Base-by-base conservation (phyloP, 2,329 filamentous ascomycete species). In the Ceratocystis cubensis region DNA sequence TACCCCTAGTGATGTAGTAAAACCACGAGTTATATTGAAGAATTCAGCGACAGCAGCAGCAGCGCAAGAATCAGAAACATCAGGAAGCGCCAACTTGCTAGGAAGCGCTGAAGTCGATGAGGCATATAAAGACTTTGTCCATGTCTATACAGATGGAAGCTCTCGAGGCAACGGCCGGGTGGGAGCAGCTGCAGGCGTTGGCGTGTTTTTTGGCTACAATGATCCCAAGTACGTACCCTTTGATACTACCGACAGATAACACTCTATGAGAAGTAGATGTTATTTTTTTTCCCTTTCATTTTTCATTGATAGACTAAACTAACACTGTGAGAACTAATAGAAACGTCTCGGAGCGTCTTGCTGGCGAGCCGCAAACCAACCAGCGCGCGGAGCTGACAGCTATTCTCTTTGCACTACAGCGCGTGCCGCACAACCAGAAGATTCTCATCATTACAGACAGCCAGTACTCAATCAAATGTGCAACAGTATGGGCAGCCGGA, bases 361-460 rank as follows among this genome's bases (percentile, higher is more conserved):
- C 80, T 64, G 91, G 91, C 63, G 79, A 81, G 17, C 80, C 81
- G 8, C 94, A 97, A 76, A 97, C 94, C 0, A 99, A 99, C 74
- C 91, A 97, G 75, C 88, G 94, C 2, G 94, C 93, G n/a, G 94
- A 99, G 77, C 80, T 99, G 67, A 92, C 89, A 28, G 94, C 91
- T 6, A 88, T 97, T 69, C 79, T 89, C 37, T 88, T 92, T 67
- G 92, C 92, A 0, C 80, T 97, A 25, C 85, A 96, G 72, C 83
- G 87, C 59, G 85, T 87, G 1, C 86, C 89, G 0, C 76, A 82
- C 17, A 80, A 86, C 67, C 82, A 88, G 67, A 80, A 85, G 68
- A 82, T 95, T 13, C 82, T 86, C 66, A 95, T 99, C 70, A 82
- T 87, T 73, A 91, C 87, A n/a, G 94, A 99, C 76, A 94, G 89